Evolutionary conservation across 495 filamentous ascomycete species (phyloP).

Genomic region (Xylaria scruposa): DNA sequence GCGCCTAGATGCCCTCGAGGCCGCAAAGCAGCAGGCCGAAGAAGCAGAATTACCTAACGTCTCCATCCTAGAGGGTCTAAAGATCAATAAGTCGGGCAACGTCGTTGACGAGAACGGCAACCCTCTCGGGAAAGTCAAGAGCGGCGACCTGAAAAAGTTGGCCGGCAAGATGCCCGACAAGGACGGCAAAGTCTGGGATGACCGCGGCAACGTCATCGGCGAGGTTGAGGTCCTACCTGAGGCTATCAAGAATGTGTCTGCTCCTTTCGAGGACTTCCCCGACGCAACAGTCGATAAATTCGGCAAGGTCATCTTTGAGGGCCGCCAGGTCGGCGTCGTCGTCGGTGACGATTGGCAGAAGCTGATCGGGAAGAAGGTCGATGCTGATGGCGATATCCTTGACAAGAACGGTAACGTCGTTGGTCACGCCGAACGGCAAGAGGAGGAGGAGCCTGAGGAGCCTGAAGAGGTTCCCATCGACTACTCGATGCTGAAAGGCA

Average conservation of each 20-base stretch:
- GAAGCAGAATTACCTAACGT: slow-evolving; percentile 58
- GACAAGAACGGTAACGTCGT: slow-evolving; percentile 67
- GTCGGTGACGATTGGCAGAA: slow-evolving; percentile 71
- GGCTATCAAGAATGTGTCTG: slow-evolving; percentile 61
- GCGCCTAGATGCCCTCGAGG: slow-evolving; percentile 52
- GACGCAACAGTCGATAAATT: slow-evolving; percentile 71
- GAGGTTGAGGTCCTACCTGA: slow-evolving; percentile 78
- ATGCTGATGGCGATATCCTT: slow-evolving; percentile 69
- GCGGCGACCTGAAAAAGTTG: slow-evolving; percentile 72
- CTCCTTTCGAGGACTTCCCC: slow-evolving; percentile 78
- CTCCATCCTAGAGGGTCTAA: slow-evolving; percentile 67
- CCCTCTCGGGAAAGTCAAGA: slow-evolving; percentile 70
- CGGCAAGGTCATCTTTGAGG: slow-evolving; percentile 77
- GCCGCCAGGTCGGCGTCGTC: slow-evolving; percentile 69
- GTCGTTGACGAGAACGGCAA: slow-evolving; percentile 74
- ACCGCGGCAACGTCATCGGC: slow-evolving; percentile 74
- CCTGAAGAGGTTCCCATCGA: slow-evolving; percentile 57
- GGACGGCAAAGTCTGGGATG: slow-evolving; percentile 78
- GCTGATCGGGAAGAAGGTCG: slow-evolving; percentile 61
- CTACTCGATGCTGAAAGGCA: slow-evolving; percentile 68
- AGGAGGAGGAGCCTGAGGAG: slow-evolving; percentile 51
- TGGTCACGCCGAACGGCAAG: slow-evolving; percentile 61
- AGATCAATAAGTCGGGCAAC: slow-evolving; percentile 80
- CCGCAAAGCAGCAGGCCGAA: slow-evolving; percentile 65
- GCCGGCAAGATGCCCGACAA: slow-evolving; percentile 71